phyloP scores from a whole-genome alignment of 208 protist species.

The Trypanosoma caninum region DNA sequence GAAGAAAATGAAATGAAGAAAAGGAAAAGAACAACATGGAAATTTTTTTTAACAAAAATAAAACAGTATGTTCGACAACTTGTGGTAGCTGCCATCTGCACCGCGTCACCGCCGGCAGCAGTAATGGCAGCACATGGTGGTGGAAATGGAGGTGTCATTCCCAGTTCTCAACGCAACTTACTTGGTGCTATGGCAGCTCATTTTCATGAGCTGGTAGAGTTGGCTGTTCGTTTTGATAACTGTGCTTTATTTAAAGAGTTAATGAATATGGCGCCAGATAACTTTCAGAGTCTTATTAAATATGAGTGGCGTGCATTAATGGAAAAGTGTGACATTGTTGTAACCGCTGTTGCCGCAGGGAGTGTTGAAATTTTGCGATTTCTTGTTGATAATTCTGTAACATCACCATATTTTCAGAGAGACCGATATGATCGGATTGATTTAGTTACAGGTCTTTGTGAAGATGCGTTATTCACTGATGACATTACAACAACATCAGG shows the following conservation, averaged over 20 bases:
- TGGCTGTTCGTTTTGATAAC: slow-evolving; percentile 75
- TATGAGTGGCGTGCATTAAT: slow-evolving; percentile 31
- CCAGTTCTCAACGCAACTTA: slow-evolving; percentile 11
- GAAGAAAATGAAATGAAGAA: neutral
- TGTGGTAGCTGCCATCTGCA: slow-evolving; percentile 15
- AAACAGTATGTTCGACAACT: slow-evolving; percentile 24
- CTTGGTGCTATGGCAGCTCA: slow-evolving; percentile 19
- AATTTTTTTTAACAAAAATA: slow-evolving; percentile 15
- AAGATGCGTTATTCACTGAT: slow-evolving; percentile 19
- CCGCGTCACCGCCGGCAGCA: neutral
- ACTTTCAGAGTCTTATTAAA: slow-evolving; percentile 13
- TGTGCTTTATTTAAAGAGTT: slow-evolving; percentile 41
- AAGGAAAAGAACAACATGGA: slow-evolving; percentile 11
- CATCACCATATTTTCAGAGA: slow-evolving; percentile 30
- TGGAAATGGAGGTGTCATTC: slow-evolving; percentile 9
- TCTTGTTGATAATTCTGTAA: slow-evolving; percentile 30
- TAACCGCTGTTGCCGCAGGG: slow-evolving; percentile 67
- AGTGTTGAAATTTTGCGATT: slow-evolving; percentile 37
- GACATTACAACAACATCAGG: no score
- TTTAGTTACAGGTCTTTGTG: slow-evolving; percentile 52
- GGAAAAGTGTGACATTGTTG: slow-evolving; percentile 47
- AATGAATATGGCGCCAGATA: slow-evolving; percentile 30
- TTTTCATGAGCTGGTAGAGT: slow-evolving; percentile 61
- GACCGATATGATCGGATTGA: slow-evolving; percentile 80
- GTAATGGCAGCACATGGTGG: neutral